phyloP scores from a whole-genome alignment of 371 early-diverging fungal genomes.

The Thermomucor indicae-seudaticae region DNA sequence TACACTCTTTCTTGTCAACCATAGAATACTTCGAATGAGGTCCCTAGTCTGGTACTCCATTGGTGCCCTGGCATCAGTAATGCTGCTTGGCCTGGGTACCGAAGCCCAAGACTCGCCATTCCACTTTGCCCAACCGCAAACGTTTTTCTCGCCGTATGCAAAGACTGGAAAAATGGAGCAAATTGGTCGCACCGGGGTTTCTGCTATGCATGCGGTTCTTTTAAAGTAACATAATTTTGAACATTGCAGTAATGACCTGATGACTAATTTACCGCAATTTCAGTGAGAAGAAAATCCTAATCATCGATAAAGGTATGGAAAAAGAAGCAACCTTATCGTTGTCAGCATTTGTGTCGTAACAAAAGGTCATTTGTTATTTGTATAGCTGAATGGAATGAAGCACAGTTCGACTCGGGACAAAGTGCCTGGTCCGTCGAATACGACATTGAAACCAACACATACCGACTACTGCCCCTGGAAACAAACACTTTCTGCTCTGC shows the following conservation, averaged over 20 bases:
- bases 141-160: slow-evolving; percentile 30
- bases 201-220: slow-evolving; percentile 45
- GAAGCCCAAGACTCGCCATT: slow-evolving; percentile 27
- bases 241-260: neutral
- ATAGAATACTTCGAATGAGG: slow-evolving; percentile 3
- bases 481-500: slow-evolving; percentile 66
- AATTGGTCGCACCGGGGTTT: slow-evolving; percentile 38
- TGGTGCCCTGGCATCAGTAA: slow-evolving; percentile 1
- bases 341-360: too few relatives aligned
- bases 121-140: slow-evolving; percentile 31
- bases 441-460: slow-evolving; percentile 41
- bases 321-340: neutral
- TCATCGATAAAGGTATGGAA: slow-evolving; percentile 42
- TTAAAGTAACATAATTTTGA: slow-evolving; percentile 21
- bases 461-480: slow-evolving; percentile 38
- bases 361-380: too few relatives aligned
- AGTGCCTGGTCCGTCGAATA: slow-evolving; percentile 52
- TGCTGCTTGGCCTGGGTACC: neutral
- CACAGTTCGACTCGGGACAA: slow-evolving; percentile 42
- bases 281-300: slow-evolving; percentile 38
- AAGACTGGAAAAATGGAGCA: slow-evolving; percentile 40
- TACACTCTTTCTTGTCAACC: neutral
- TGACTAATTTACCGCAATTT: neutral
- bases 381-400: slow-evolving; percentile 45
- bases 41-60: slow-evolving; percentile 7